phyloP scores from a whole-genome alignment of 2,329 filamentous ascomycete genomes.

The Trichoderma polysporum region DNA sequence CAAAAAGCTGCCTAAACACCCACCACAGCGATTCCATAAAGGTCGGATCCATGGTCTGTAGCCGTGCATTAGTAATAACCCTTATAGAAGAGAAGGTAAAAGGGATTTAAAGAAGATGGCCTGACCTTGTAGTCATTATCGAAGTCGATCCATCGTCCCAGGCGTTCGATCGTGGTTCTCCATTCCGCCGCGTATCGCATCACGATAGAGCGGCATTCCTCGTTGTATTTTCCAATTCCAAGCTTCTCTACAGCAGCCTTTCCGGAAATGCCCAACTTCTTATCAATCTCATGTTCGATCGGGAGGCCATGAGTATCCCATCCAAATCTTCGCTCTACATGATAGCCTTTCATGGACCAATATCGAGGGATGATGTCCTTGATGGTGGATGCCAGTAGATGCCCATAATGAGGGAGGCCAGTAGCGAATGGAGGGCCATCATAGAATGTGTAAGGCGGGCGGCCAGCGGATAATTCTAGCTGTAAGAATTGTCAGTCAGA shows the following conservation, averaged over 20 bases:
- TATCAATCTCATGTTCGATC: constrained; percentile 97
- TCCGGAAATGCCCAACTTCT: constrained; percentile 86
- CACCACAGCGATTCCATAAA: constrained; percentile 98
- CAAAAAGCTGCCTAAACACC: constrained; percentile 91
- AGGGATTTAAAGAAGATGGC: background rate
- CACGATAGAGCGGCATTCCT: constrained; percentile 86
- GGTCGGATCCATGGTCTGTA: constrained; percentile 81
- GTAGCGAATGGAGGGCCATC: constrained; percentile 82
- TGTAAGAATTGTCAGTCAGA: constrained; percentile 28
- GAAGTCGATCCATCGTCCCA: constrained; percentile 96
- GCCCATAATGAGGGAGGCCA: constrained; percentile 64
- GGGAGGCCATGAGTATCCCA: constrained; percentile 95
- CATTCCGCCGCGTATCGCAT: constrained; percentile 88
- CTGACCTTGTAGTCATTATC: constrained; percentile 91
- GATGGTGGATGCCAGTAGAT: constrained; percentile 87
- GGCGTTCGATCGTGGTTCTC: constrained; percentile 80
- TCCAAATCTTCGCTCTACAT: constrained; percentile 89
- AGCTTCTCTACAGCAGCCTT: constrained; percentile 84
- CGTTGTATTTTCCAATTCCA: constrained; percentile 87
- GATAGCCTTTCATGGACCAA: constrained; percentile 95
- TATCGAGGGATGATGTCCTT: constrained; percentile 97
- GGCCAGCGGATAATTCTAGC: constrained; percentile 77
- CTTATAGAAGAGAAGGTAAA: background rate
- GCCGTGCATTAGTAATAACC: background rate
- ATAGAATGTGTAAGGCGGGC: constrained; percentile 90